phyloP scores from a whole-genome alignment of 2,329 filamentous ascomycete genomes.

The Talaromyces marneffei region DNA sequence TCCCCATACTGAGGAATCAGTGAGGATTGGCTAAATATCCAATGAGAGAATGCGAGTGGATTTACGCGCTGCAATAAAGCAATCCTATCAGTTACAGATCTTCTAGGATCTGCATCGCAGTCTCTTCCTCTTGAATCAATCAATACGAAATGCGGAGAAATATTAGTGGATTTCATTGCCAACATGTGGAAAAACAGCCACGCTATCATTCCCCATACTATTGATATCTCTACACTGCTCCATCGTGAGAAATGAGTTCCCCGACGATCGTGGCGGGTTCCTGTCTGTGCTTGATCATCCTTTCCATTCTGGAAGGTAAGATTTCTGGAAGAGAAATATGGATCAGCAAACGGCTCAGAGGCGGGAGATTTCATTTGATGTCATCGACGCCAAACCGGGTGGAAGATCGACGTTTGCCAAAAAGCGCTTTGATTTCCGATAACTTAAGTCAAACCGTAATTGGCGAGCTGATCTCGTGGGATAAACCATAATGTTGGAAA shows the following conservation, averaged over 20 bases:
- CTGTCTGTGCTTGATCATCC: constrained; percentile 6
- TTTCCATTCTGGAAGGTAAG: neutral
- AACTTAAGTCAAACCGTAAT: too few species aligned
- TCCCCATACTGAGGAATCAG: too few species aligned
- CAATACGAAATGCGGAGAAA: neutral
- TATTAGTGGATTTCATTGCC: neutral
- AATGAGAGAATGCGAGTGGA: too few species aligned
- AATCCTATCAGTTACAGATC: neutral
- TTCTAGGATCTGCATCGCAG: neutral
- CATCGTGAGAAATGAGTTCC: neutral
- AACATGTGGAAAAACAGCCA: neutral
- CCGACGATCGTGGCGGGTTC: neutral
- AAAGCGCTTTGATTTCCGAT: neutral
- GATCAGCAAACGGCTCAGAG: neutral
- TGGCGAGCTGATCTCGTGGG: neutral
- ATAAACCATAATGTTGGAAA: neutral
- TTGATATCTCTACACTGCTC: neutral
- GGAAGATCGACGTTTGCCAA: neutral
- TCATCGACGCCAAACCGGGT: neutral
- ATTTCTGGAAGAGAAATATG: neutral
- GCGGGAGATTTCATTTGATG: neutral
- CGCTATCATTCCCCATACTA: neutral
- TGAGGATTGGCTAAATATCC: too few species aligned
- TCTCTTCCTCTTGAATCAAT: neutral
- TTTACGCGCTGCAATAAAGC: too few species aligned